Evolutionary conservation across 2,329 filamentous ascomycete genomes (phyloP), one percentile per base, ranked within the genome.

Genomic region (Colletotrichum tamarilloi): DNA sequence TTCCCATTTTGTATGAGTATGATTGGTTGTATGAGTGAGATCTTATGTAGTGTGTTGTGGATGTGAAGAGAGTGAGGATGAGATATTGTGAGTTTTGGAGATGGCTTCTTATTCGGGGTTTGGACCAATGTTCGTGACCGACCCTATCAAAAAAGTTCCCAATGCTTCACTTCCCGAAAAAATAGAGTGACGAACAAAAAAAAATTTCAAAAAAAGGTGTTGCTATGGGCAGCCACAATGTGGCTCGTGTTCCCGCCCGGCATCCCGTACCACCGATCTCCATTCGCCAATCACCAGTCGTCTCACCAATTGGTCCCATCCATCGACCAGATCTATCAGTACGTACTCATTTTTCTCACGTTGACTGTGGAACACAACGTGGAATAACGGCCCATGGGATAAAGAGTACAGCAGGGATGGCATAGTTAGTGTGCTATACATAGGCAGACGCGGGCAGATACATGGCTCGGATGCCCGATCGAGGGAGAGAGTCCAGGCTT

Each of bases 1-100:
- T 92, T 56, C 83, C 91, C 90, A 92, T 92, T 60, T 38, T 73
- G 60, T 58, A 49, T 46, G 42, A 46, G 53, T 49, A n/a, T 12
- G 42, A 56, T 22, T n/a, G 4, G 26, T 0, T 19, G 11, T 60
- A 60, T 60, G 5, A 4, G 30, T 35, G n/a, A 24, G 11, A n/a
- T 14, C 14, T 52, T 49, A 8, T 38, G 16, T 12, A 9, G 14
- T 11, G 16, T n/a, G 14, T 16, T 22, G n/a, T 22, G 24, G 5
- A 6, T 55, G 16, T 32, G 30, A 67, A 6, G 62, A 5, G 12
- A 55, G 52, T 19, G 52, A 35, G 28, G 16, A 38, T 26, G 53
- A 24, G 53, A 56, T 28, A 28, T 8, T 26, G 6, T 14, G 62
- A 64, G 11, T 4, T 26, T 32, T 16, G 16, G 16, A 22, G 46